Percentiles rank a stretch among this genome's conserved stretches.
Conservation (phyloP, 208 protist genomes). For the Trypanosoma scelopori region DNA sequence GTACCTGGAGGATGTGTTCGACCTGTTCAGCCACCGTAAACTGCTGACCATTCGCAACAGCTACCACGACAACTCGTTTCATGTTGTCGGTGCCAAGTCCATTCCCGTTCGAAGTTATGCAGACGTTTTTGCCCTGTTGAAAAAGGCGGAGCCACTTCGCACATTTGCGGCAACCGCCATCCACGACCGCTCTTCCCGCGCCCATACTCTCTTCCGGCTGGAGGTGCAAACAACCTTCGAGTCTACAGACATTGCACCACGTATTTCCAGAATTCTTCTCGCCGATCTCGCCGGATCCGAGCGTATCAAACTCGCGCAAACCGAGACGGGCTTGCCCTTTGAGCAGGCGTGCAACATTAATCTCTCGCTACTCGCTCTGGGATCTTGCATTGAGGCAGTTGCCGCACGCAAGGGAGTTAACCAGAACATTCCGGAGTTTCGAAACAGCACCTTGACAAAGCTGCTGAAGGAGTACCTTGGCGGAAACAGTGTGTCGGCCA, state of each 20-base stretch:
- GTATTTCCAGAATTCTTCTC: constrained; percentile 67
- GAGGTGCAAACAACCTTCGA: constrained; percentile 72
- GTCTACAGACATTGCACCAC: constrained; percentile 50
- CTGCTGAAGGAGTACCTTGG: constrained; percentile 86
- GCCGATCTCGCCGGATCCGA: constrained; percentile 85
- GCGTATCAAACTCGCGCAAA: constrained; percentile 74
- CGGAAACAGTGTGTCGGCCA: constrained; percentile 82
- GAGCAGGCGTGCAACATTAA: constrained; percentile 88
- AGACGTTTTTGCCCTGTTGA: constrained; percentile 82
- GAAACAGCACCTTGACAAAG: constrained; percentile 85
- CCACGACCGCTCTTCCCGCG: constrained; percentile 81
- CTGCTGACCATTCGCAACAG: constrained; percentile 87
- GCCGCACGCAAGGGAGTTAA: constrained; percentile 42
- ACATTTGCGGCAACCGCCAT: constrained; percentile 89
- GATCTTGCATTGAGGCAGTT: constrained; percentile 82
- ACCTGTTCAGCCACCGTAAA: constrained; percentile 90
- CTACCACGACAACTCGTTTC: constrained; percentile 83
- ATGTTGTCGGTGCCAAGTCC: constrained; percentile 79
- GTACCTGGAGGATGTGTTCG: constrained; percentile 95
- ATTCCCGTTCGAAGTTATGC: constrained; percentile 73
- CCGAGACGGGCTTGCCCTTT: constrained; percentile 66
- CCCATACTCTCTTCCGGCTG: constrained; percentile 83
- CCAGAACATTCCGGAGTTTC: constrained; percentile 73
- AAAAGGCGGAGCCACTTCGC: constrained; percentile 79
- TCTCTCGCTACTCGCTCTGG: constrained; percentile 74